Conservation (phyloP, 495 filamentous ascomycete genomes). For the Penicilliopsis zonata region DNA sequence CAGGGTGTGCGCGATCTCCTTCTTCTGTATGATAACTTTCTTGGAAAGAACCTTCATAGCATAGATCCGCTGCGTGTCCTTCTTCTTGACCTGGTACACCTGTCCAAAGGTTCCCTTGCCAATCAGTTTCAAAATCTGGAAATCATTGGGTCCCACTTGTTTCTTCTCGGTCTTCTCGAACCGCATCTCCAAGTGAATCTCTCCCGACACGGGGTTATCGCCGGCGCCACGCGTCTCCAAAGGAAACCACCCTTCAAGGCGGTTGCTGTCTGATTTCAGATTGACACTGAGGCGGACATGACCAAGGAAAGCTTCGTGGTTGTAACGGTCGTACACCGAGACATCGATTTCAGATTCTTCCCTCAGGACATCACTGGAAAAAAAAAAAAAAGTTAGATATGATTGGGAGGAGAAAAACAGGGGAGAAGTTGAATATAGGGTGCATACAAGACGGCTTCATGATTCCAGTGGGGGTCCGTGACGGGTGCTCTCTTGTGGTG, state of each 20-base stretch:
- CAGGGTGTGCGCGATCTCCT: constrained; percentile 93
- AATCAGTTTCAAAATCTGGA: constrained; percentile 89
- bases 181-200: constrained; percentile 73
- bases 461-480: constrained; percentile 89
- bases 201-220: constrained; percentile 68
- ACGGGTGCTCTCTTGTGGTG: constrained; percentile 55
- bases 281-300: constrained; percentile 70
- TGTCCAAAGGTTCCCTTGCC: constrained; percentile 99
- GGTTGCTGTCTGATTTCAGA: constrained; percentile 52
- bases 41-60: constrained; percentile 99
- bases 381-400: constrained; percentile 4
- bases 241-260: constrained; percentile 75
- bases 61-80: constrained; percentile 89
- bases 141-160: constrained; percentile 94
- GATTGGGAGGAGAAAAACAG: constrained; percentile 2
- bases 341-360: constrained; percentile 86
- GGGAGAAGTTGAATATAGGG: constrained; percentile 10
- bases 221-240: constrained; percentile 55
- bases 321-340: constrained; percentile 81
- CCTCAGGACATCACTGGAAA: constrained; percentile 80
- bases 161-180: constrained; percentile 87
- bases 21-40: constrained; percentile 99
- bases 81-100: constrained; percentile 98
- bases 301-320: constrained; percentile 82
- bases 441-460: constrained; percentile 92